phyloP scores from a whole-genome alignment of 108 stramenopile species.

The Cylindrotheca closterium region DNA sequence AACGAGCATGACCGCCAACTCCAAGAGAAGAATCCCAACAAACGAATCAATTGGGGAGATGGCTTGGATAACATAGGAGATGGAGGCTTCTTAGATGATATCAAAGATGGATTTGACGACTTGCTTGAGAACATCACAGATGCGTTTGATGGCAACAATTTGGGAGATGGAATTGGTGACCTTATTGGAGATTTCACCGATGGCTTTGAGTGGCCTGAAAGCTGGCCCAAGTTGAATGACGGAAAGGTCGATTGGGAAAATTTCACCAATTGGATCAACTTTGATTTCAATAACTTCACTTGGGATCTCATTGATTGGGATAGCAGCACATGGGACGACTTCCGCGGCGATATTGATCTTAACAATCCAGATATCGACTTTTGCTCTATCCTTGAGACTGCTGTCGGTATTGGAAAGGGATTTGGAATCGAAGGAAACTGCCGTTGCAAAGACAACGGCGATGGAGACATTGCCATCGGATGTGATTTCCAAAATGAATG shows the following conservation, averaged over 20 bases:
- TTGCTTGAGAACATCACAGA: background rate
- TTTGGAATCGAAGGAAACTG: constrained; percentile 30
- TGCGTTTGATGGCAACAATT: background rate
- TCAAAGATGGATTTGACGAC: constrained; percentile 1
- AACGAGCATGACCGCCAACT: no score
- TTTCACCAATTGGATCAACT: constrained; percentile 9
- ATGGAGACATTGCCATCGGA: constrained; percentile 4
- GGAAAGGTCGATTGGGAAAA: constrained; percentile 10
- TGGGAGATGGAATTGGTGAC: background rate
- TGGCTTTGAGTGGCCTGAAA: background rate
- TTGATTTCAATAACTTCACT: constrained; percentile 9
- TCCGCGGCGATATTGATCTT: background rate
- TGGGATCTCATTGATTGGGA: constrained; percentile 7
- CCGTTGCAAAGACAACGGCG: constrained; percentile 9
- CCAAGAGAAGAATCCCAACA: no score
- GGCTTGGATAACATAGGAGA: constrained; percentile 1
- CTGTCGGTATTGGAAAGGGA: constrained; percentile 20
- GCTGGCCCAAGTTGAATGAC: background rate
- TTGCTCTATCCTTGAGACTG: constrained; percentile 25
- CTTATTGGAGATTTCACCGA: background rate
- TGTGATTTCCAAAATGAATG: constrained; percentile 16
- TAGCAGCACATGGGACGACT: constrained; percentile 6
- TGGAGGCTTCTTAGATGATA: constrained; percentile 1
- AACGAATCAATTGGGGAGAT: background rate
- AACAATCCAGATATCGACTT: background rate